Evolutionary conservation across 2,329 filamentous ascomycete species (phyloP).

Genomic region (Thielaviopsis punctulata): DNA sequence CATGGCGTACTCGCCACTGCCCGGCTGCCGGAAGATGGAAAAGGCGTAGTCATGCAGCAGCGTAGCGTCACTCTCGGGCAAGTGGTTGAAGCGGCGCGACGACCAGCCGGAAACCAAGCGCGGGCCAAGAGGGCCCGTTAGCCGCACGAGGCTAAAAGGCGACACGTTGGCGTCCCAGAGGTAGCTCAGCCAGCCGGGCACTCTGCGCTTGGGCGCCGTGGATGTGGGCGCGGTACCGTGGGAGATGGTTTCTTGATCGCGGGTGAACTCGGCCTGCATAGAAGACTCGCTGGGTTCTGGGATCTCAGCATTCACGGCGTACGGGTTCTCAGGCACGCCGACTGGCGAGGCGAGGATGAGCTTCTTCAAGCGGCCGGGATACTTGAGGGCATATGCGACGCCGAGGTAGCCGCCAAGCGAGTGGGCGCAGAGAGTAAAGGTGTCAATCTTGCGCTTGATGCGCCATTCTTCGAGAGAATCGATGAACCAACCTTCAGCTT

Average conservation of each 20-base stretch:
- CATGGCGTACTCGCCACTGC: conserved; percentile 84
- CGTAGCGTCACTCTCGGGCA: conserved; percentile 63
- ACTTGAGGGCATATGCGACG: conserved; percentile 88
- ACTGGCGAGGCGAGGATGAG: conserved; percentile 89
- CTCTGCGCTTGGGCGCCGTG: conserved; percentile 29
- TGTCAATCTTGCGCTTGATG: conserved; percentile 69
- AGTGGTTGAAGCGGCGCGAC: conserved; percentile 74
- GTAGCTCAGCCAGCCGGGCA: conserved; percentile 78
- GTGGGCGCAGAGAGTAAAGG: conserved; percentile 85
- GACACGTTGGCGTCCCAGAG: conserved; percentile 96
- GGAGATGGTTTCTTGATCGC: conserved; percentile 45
- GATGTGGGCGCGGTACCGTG: conserved; percentile 20
- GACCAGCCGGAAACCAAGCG: conserved; percentile 92
- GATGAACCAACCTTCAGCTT: conserved; percentile 91
- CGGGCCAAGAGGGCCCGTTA: conserved; percentile 77
- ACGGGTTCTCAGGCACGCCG: conserved; percentile 85
- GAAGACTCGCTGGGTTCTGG: conserved; percentile 61
- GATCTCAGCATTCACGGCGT: conserved; percentile 65
- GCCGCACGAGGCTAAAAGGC: conserved; percentile 78
- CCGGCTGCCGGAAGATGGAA: conserved; percentile 78
- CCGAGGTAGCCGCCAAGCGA: conserved; percentile 90
- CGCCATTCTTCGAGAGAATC: conserved; percentile 96
- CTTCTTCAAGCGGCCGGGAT: conserved; percentile 87
- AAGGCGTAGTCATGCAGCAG: conserved; percentile 89
- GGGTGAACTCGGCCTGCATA: conserved; percentile 59